These are phyloP conservation scores for Pouteria campechiana DNA, from an alignment of 179 eudicot genomes.

Conservation along the genomic window DNA sequence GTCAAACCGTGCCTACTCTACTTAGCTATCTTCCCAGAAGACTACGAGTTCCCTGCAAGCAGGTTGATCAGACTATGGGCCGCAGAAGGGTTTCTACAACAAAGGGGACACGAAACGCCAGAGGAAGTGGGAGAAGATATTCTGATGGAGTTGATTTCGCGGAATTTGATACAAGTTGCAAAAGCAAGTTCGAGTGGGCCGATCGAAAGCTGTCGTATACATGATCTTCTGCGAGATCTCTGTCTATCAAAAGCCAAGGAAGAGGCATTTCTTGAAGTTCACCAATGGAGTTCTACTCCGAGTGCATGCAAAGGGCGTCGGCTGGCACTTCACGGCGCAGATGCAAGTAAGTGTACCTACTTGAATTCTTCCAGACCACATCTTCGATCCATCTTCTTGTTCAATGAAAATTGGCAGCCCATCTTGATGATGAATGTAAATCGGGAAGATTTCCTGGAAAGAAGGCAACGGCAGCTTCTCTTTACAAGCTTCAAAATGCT, in stretches of 20 bases:
- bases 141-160: background rate
- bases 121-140: constrained; percentile 1
- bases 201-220: constrained; percentile 1
- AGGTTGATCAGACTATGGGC: constrained; percentile 4
- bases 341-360: no score
- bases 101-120: background rate
- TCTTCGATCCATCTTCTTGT: no score
- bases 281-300: no score
- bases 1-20: constrained; percentile 1
- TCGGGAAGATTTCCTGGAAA: no score
- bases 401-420: no score
- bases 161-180: background rate
- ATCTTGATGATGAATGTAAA: no score
- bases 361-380: no score
- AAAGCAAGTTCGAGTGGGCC: background rate
- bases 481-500: no score
- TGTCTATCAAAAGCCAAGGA: constrained; percentile 2
- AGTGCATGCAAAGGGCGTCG: no score
- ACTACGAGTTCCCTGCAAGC: background rate
- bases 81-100: constrained; percentile 3
- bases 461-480: no score
- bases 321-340: no score
- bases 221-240: constrained; percentile 4
- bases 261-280: background rate
- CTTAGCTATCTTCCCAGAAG: constrained; percentile 2